Evolutionary conservation across 257 asterid species (phyloP), one percentile per base, ranked within the genome.

Genomic region (Solanum verrucosum): DNA sequence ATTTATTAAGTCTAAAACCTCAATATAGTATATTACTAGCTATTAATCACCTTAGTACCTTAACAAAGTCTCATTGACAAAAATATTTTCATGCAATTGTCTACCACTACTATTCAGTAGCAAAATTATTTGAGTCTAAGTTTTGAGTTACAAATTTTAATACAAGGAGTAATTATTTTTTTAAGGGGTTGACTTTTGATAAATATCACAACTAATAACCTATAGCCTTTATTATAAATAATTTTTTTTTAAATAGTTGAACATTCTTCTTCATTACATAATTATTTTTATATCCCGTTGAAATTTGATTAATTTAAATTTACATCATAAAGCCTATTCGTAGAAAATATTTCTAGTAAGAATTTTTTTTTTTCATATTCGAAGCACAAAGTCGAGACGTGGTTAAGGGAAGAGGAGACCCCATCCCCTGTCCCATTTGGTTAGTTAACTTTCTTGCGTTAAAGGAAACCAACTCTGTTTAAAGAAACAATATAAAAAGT

Each of bases 261-360:
- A 21, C 29, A 74, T 18, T 73, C 46, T 73, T 73, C 9, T 33
- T 71, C 9, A 21, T 7, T 16, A 31, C 9, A 49, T 49, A 1
- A 49, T 49, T 44, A 44, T 44, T 44, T 42, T 42, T 11, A 42
- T 44, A 44, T 44, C 0, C 0, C 5, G 5, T 11, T 44, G 2
- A 1, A 46, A 10, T 0, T 46, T 13, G 18, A 46, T 46, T 46
- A 46, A 46, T 46, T 46, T 46, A 0, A 46, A 46, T 46, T 46
- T 46, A 13, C 5, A 13, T 0, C 18, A 4, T 0, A 46, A 46
- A 0, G 6, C 0, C 2, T 0, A 13, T 46, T 44, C 0, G 49
- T 44, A 44, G 6, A 46, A 46, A 46, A 12, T 12, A 46, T 46
- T 46, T 46, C 2, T 44, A 12, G 0, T 44, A 12, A 46, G 0